A percentile compares a stretch with the other conserved stretches of the same genome.
Evolutionary conservation across 352 stramenopile species (phyloP).

Genomic region (Globisporangium polare): DNA sequence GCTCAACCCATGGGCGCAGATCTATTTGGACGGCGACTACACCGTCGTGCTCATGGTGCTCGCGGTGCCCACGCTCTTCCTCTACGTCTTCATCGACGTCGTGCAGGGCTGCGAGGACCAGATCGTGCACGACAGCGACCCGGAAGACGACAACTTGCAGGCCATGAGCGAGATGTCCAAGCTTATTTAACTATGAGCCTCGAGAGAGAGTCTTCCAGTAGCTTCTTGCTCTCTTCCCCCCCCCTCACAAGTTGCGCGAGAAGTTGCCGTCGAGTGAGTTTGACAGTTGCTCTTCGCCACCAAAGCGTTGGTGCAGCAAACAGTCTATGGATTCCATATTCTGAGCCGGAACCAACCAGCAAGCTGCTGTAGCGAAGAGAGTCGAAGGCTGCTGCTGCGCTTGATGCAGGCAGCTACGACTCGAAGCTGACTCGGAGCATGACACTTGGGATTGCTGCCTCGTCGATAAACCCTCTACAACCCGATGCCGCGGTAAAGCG

Average conservation of each 20-base stretch:
- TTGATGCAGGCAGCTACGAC: neutral
- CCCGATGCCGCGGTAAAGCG: neutral
- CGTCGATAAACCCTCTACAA: neutral
- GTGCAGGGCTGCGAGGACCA: constrained; percentile 64
- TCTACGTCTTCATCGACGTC: constrained; percentile 66
- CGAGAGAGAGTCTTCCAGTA: neutral
- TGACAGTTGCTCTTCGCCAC: too few species aligned
- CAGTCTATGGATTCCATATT: too few species aligned
- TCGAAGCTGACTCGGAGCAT: too few species aligned
- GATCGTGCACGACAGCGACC: constrained; percentile 31
- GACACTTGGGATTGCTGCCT: too few species aligned
- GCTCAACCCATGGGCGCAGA: constrained; percentile 71
- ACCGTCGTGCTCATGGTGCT: constrained; percentile 52
- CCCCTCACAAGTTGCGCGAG: too few species aligned
- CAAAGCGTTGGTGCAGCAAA: too few species aligned
- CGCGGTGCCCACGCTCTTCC: constrained; percentile 40
- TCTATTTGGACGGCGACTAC: constrained; percentile 65
- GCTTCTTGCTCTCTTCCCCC: too few species aligned
- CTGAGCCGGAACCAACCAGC: too few species aligned
- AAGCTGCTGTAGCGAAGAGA: too few species aligned
- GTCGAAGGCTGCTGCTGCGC: neutral
- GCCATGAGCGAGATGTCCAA: constrained; percentile 30
- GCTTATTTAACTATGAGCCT: constrained; percentile 28
- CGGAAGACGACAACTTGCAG: constrained; percentile 17
- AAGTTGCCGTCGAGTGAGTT: too few species aligned